Evolutionary conservation across 495 filamentous ascomycete genomes (phyloP).

Genomic region (Penicillium pulvis): DNA sequence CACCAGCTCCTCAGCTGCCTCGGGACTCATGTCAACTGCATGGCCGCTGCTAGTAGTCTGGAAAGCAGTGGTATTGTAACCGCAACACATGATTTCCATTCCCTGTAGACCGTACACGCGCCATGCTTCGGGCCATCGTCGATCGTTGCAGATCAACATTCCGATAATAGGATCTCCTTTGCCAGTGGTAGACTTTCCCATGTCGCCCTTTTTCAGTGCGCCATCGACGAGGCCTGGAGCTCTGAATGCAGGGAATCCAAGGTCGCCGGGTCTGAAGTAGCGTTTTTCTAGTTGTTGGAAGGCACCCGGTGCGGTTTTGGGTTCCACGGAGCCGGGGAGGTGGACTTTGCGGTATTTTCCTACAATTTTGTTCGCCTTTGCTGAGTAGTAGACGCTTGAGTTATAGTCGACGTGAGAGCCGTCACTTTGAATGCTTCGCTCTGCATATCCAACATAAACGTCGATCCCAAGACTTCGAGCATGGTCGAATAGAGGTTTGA

Average conservation of each 20-base stretch:
- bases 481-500: constrained; percentile 48
- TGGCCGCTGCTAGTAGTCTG: constrained; percentile 47
- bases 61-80: constrained; percentile 50
- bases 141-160: constrained; percentile 56
- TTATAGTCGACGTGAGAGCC: constrained; percentile 41
- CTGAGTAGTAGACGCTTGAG: constrained; percentile 49
- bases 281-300: constrained; percentile 54
- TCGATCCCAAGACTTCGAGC: constrained; percentile 44
- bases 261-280: constrained; percentile 49
- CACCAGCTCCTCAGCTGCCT: constrained; percentile 42
- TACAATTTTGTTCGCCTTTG: constrained; percentile 36
- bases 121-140: constrained; percentile 53
- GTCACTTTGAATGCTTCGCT: constrained; percentile 28
- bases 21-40: constrained; percentile 36
- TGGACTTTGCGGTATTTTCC: constrained; percentile 54
- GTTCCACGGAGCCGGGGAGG: constrained; percentile 49
- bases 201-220: constrained; percentile 8
- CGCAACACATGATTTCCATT: constrained; percentile 47
- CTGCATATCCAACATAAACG: constrained; percentile 50
- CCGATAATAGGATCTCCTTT: constrained; percentile 50
- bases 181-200: constrained; percentile 17
- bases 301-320: constrained; percentile 43
- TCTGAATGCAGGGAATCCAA: constrained; percentile 51
- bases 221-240: constrained; percentile 40
- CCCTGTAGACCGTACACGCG: constrained; percentile 48